Evolutionary conservation across 2,329 filamentous ascomycete species (phyloP), one percentile per base, ranked within the genome.

Genomic region (Fusarium sp.): DNA sequence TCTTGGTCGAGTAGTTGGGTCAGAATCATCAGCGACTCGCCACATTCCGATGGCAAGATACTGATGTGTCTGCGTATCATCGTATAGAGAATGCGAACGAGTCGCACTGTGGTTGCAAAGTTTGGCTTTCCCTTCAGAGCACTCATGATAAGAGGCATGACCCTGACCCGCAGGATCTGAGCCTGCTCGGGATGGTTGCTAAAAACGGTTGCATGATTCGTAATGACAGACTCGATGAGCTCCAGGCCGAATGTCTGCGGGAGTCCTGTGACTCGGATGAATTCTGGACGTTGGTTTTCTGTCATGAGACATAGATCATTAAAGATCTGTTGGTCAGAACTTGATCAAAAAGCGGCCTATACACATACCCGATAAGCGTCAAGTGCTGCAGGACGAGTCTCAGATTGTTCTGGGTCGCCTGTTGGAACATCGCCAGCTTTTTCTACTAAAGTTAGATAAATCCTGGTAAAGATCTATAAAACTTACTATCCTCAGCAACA

Each of bases 1-100:
- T 98, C 96, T 55, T 94, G 92, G 75, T 99, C 96, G 13, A 98
- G 85, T 67, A 97, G 86, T 69, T 96, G 91, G 2, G 92, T 96
- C 44, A 98, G 81, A 20, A 96, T 85, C 13, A 91, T 89, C 16
- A 98, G 82, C 1, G 92, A 91, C 74, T 95, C 91, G 55, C 94
- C 92, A 65, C 93, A 94, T 78, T 98, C 93, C 4, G 87, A 84
- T 2, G 90, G 85, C 54, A 98, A 82, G 38, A 93, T 88, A 38
- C 84, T 84, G 64, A 97, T 86, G 75, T 97, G 92, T 59, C 92
- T 86, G 61, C 91, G 90, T 5, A 98, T 83, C 49, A 97, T 82
- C 8, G 95, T 89, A 74, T 95, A 93, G 13, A 97, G 81, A 60
- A 98, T 92, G 55, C 96, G 89, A 29, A 93, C 88, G 29, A 95